Evolutionary conservation across 805 yeast species (phyloP).

Genomic region (Gaillardinia entomophila): DNA sequence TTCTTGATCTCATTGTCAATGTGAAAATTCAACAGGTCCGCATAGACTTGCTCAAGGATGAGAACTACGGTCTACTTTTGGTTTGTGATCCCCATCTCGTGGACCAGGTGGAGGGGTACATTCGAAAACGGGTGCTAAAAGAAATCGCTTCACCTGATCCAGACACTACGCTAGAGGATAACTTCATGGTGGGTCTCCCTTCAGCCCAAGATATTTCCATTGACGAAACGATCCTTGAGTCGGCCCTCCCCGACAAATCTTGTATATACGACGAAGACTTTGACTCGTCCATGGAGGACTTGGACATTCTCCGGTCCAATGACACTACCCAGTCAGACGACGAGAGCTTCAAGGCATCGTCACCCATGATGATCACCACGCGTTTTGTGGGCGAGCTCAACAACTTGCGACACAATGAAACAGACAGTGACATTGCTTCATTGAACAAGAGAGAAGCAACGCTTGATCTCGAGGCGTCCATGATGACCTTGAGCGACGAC

Average conservation of each 20-base stretch:
- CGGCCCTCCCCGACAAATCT: slow-evolving; percentile 6
- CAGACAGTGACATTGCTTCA: slow-evolving; percentile 2
- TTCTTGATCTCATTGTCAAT: slow-evolving; percentile 16
- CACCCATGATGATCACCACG: slow-evolving; percentile 3
- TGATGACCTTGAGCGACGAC: background rate
- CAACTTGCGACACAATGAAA: slow-evolving; percentile 27
- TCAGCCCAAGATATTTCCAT: slow-evolving; percentile 1
- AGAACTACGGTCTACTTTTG: slow-evolving; percentile 21
- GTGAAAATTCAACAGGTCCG: slow-evolving; percentile 8
- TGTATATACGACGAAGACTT: slow-evolving; percentile 8
- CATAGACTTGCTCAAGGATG: slow-evolving; percentile 25
- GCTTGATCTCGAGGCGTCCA: background rate
- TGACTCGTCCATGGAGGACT: slow-evolving; percentile 10
- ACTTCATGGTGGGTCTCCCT: slow-evolving; percentile 2
- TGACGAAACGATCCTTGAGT: background rate
- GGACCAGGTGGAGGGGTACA: slow-evolving; percentile 21
- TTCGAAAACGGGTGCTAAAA: slow-evolving; percentile 10
- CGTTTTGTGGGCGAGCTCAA: slow-evolving; percentile 17
- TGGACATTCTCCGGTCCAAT: slow-evolving; percentile 13
- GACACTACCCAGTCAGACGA: slow-evolving; percentile 19
- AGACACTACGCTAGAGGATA: slow-evolving; percentile 10
- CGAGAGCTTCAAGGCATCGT: slow-evolving; percentile 6
- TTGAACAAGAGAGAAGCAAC: background rate
- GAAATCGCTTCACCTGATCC: slow-evolving; percentile 10
- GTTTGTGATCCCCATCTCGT: slow-evolving; percentile 20